Percentiles rank a stretch among this genome's conserved stretches.
These are phyloP conservation scores for Teunomyces aglyptinius DNA, from an alignment of 805 yeast species.

Conservation along the genomic window DNA sequence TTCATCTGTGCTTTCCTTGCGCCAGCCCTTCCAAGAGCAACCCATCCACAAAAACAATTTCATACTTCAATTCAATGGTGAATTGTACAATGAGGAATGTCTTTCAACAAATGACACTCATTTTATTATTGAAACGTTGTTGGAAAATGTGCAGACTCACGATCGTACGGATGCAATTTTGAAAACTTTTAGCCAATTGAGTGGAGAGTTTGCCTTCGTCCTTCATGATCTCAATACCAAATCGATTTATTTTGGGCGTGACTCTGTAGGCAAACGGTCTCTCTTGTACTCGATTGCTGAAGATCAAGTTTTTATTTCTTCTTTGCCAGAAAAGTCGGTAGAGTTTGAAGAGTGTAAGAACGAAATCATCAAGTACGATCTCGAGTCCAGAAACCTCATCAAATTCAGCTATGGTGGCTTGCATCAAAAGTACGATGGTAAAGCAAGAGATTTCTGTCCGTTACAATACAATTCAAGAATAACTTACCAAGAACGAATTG, in stretches of 20 bases:
- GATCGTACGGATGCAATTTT: slow-evolving; percentile 33
- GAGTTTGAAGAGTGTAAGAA: slow-evolving; percentile 56
- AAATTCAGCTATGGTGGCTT: not conserved
- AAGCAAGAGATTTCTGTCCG: not conserved
- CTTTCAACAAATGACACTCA: slow-evolving; percentile 59
- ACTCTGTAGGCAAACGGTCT: slow-evolving; percentile 77
- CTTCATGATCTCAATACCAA: slow-evolving; percentile 43
- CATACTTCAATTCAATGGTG: slow-evolving; percentile 84
- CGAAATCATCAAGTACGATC: slow-evolving; percentile 44
- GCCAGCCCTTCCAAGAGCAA: slow-evolving; percentile 78
- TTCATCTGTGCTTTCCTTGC: slow-evolving; percentile 76
- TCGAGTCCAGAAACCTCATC: slow-evolving; percentile 8
- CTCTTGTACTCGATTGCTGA: slow-evolving; percentile 44
- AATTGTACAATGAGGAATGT: slow-evolving; percentile 66
- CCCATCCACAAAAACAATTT: slow-evolving; percentile 46
- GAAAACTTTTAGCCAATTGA: slow-evolving; percentile 42
- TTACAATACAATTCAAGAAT: not conserved
- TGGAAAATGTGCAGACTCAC: slow-evolving; percentile 10
- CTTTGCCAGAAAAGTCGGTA: slow-evolving; percentile 14
- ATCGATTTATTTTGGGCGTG: slow-evolving; percentile 76
- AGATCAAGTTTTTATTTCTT: slow-evolving; percentile 42
- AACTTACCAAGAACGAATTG: not conserved
- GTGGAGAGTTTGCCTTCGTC: slow-evolving; percentile 83
- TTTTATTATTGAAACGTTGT: slow-evolving; percentile 44
- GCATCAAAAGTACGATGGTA: not conserved